These are phyloP conservation scores for Naumovozyma baii DNA, from an alignment of 805 yeast genomes.

Conservation along the genomic window DNA sequence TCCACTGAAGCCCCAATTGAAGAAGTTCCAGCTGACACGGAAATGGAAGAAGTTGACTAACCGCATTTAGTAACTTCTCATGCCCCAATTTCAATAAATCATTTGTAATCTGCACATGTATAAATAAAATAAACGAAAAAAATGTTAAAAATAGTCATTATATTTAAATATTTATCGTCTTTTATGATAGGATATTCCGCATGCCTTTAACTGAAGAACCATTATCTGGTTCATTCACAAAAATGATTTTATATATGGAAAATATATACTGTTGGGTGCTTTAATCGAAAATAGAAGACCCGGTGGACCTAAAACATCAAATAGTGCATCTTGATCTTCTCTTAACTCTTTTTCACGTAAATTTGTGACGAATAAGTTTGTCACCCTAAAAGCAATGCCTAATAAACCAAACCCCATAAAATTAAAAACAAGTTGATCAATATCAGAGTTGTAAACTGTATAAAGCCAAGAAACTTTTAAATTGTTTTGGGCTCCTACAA, in stretches of 20 bases:
- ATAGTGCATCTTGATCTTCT: constrained; percentile 2
- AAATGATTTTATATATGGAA: no score
- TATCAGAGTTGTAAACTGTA: neutral
- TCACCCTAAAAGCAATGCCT: constrained; percentile 11
- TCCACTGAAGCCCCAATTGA: constrained; percentile 43
- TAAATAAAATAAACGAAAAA: neutral
- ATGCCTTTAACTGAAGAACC: no score
- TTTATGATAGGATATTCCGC: no score
- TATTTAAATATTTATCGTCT: no score
- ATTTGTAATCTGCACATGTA: neutral
- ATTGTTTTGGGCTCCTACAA: constrained; percentile 5
- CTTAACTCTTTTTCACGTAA: constrained; percentile 15
- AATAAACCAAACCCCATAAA: constrained; percentile 19
- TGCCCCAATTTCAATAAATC: neutral
- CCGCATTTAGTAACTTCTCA: constrained; percentile 2
- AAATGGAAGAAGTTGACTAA: constrained; percentile 99
- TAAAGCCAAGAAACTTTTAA: constrained; percentile 1
- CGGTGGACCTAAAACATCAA: neutral
- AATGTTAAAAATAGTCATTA: neutral
- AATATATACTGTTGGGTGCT: no score
- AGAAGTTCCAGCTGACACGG: constrained; percentile 72
- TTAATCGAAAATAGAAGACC: no score
- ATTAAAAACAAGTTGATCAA: constrained; percentile 15
- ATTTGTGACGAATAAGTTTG: constrained; percentile 8
- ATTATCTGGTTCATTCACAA: no score